A percentile compares a stretch with the other conserved stretches of the same genome.
These are phyloP conservation scores for Eucalyptus regnans DNA, from an alignment of 345 rosid genomes.

Conservation along the genomic window DNA sequence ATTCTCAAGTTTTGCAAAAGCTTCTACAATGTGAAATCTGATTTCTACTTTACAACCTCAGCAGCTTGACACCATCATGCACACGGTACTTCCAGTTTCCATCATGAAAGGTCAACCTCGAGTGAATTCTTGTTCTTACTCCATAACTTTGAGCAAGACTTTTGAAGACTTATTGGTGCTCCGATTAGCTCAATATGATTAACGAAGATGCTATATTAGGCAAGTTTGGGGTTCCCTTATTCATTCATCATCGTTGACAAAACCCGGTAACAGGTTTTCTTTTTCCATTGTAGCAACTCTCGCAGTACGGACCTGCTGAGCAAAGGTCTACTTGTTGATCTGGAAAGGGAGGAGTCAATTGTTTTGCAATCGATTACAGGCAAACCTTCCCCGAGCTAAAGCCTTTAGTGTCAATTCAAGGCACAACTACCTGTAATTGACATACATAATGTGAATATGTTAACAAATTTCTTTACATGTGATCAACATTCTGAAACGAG, in stretches of 20 bases:
- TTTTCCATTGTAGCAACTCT: neutral
- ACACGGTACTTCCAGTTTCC: neutral
- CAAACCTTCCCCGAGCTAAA: neutral
- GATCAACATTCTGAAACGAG: neutral
- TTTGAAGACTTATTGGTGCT: neutral
- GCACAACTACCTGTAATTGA: neutral
- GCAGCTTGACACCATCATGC: neutral
- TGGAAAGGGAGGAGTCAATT: neutral
- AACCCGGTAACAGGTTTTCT: neutral
- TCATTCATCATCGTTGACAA: neutral
- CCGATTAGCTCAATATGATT: neutral
- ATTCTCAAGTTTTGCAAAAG: slow-evolving; percentile 65
- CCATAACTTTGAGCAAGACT: neutral
- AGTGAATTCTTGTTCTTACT: neutral
- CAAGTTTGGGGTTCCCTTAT: neutral
- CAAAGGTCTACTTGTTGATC: neutral
- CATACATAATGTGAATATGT: neutral
- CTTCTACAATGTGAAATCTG: slow-evolving; percentile 43
- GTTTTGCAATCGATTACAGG: neutral
- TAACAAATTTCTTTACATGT: neutral
- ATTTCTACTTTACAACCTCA: neutral
- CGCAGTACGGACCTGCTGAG: neutral
- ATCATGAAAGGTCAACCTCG: neutral
- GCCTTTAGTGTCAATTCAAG: neutral
- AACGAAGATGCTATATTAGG: neutral